phyloP scores from a whole-genome alignment of 2,329 filamentous ascomycete species.

The Fusarium nygamai region DNA sequence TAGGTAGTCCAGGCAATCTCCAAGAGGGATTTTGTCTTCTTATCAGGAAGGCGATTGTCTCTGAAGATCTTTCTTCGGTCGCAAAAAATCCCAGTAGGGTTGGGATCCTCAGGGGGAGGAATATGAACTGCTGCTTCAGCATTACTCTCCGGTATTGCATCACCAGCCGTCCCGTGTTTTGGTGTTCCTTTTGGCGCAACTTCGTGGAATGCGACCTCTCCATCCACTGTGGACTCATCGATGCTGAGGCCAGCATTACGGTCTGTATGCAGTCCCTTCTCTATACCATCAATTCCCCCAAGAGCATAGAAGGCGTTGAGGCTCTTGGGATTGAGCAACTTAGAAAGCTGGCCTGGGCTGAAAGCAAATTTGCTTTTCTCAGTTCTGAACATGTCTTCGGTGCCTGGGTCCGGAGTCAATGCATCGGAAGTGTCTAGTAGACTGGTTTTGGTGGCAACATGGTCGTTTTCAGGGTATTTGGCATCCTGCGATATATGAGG shows the following conservation, averaged over 20 bases:
- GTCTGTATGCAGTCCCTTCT: constrained; percentile 77
- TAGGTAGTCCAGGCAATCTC: constrained; percentile 75
- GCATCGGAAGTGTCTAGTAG: constrained; percentile 45
- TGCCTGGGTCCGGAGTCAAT: constrained; percentile 69
- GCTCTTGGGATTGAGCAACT: constrained; percentile 83
- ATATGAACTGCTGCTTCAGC: constrained; percentile 40
- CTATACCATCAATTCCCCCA: constrained; percentile 76
- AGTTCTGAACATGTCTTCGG: constrained; percentile 76
- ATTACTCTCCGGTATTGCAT: constrained; percentile 44
- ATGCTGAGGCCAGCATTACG: constrained; percentile 71
- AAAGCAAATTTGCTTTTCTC: constrained; percentile 86
- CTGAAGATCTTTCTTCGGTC: constrained; percentile 57
- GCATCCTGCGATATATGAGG: constrained; percentile 22
- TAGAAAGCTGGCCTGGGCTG: constrained; percentile 80
- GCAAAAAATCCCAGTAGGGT: constrained; percentile 36
- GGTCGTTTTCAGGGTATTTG: constrained; percentile 12
- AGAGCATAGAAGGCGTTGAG: constrained; percentile 78
- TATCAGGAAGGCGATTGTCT: constrained; percentile 71
- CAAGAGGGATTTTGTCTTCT: constrained; percentile 70
- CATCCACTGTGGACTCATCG: constrained; percentile 73
- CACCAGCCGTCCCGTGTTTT: constrained; percentile 48
- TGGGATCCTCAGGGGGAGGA: constrained; percentile 35
- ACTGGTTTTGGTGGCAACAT: constrained; percentile 17
- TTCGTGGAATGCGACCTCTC: constrained; percentile 74
- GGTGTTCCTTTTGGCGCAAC: constrained; percentile 54